These are phyloP conservation scores for Cryptococcus hybrid DNA, from an alignment of 1,284 basidiomycete species.

Conservation along the genomic window DNA sequence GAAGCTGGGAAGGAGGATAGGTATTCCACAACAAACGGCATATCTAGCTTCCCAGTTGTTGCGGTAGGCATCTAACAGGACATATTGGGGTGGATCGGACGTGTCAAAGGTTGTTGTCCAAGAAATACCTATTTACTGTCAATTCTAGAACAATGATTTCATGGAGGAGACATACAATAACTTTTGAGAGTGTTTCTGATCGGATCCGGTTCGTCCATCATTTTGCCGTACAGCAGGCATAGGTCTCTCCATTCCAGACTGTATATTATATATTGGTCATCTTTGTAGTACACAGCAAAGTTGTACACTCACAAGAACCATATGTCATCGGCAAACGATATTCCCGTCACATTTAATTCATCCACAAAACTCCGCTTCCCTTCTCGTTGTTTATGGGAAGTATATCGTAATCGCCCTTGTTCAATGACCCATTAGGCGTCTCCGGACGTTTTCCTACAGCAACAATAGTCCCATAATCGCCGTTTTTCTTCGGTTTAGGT, in stretches of 20 bases:
- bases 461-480: no score
- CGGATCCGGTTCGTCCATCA: conserved; percentile 31
- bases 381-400: no score
- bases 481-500: no score
- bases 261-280: background rate
- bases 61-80: conserved; percentile 16
- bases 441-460: no score
- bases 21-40: conserved; percentile 34
- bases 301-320: conserved; percentile 32
- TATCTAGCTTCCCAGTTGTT: conserved; percentile 16
- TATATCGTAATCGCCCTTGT: no score
- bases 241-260: conserved; percentile 24
- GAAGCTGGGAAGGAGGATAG: conserved; percentile 33
- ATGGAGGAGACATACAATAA: conserved; percentile 21
- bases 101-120: conserved; percentile 25
- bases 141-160: background rate
- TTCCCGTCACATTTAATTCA: conserved; percentile 18
- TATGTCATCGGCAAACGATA: conserved; percentile 22
- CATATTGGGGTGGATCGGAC: conserved; percentile 13
- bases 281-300: background rate
- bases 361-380: conserved; percentile 2
- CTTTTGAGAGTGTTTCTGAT: conserved; percentile 13
- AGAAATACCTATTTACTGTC: conserved; percentile 23
- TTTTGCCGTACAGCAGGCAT: conserved; percentile 25
- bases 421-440: no score